Evolutionary conservation across 495 filamentous ascomycete genomes (phyloP), one percentile per base, ranked within the genome.

Genomic region (Daldinia loculata): DNA sequence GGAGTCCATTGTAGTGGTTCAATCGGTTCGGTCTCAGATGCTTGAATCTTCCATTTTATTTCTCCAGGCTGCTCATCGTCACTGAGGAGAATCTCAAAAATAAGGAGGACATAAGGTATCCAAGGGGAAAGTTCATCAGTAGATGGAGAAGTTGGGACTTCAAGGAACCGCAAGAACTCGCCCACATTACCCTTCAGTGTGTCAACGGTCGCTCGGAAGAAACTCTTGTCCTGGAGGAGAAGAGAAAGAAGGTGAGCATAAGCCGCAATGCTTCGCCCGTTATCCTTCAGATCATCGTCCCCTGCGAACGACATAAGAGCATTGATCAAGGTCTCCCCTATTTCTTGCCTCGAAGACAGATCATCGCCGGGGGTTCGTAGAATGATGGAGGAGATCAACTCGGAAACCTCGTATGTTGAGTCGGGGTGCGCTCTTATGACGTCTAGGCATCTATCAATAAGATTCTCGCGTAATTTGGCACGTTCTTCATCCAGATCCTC

Each of bases 171-270:
- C 34, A 97, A 84, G 67, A 97, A 89, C 22, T 88, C 88, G 17
- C 77, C 75, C 50, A 98, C 90, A 74, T 90, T 92, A n/a, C 92
- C 88, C 78, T 91, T 92, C 30, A 99, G 82, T 63, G 92, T 89
- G 7, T 87, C 85, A 29, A 94, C 76, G 22, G 92, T 92, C 22
- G 91, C 88, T 38, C 86, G 84, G 77, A 94, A 97, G 81, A 98
- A 98, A 0, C 85, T 76, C 63, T 87, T 88, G 62, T 95, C 88
- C 71, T 95, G 92, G 24, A 98, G 87, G 52, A 97, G 89, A 58
- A 99, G 81, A 3, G 93, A 95, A 11, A 99, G 83, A 39, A 99
- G 87, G 79, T 99, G 95, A 11, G 95, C 94, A 78, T 94, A 97
- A 0, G 96, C 92, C 19, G 94, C 91, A 66, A 98, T 92, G 56